Percentiles rank a stretch among this genome's conserved stretches.
phyloP scores from a whole-genome alignment of 2,329 filamentous ascomycete genomes.

The Cordyceps fumosorosea region DNA sequence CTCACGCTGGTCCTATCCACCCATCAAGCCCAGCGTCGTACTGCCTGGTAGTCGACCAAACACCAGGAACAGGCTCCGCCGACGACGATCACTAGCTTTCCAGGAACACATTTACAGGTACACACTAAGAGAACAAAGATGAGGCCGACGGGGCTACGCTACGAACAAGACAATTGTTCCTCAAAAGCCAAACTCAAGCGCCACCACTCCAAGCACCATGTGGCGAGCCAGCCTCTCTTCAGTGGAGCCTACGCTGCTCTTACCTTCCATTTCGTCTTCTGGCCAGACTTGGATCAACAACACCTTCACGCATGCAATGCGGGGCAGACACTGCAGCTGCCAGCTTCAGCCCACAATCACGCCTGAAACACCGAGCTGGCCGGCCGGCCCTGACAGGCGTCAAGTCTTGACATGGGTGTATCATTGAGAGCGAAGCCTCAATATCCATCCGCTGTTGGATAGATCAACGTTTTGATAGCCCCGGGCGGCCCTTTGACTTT shows the following conservation, averaged over 20 bases:
- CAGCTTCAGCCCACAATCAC: background rate
- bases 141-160: background rate
- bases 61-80: background rate
- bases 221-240: background rate
- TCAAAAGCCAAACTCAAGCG: background rate
- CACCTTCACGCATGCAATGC: background rate
- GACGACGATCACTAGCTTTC: background rate
- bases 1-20: background rate
- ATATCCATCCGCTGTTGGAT: background rate
- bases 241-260: background rate
- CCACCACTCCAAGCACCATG: background rate
- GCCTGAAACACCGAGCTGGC: slow-evolving; percentile 7
- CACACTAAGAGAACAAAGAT: background rate
- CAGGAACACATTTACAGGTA: background rate
- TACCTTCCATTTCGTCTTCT: background rate
- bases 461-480: background rate
- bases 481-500: background rate
- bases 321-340: background rate
- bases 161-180: background rate
- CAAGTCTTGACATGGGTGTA: background rate
- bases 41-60: background rate
- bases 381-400: background rate
- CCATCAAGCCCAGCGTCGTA: background rate
- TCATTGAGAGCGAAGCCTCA: background rate
- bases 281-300: background rate